Conservation (phyloP, 768 basidiomycete species). For the Tylopilus cervinicoccineus region DNA sequence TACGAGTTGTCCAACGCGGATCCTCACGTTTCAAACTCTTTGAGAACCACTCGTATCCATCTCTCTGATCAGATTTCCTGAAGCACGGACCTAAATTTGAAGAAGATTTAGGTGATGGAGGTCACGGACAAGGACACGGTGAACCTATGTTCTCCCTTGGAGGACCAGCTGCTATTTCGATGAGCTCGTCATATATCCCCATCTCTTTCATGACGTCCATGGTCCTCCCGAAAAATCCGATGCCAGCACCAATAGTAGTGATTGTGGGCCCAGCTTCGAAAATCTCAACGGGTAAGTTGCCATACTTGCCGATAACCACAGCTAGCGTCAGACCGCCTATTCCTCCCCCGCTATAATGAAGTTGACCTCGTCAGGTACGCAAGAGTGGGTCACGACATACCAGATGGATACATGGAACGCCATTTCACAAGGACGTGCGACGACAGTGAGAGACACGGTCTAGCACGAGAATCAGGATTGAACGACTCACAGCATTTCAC, state of each 20-base stretch:
- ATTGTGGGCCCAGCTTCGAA: neutral
- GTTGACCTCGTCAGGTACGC: neutral
- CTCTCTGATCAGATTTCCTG: neutral
- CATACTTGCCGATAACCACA: slow-evolving; percentile 24
- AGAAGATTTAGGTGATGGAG: too few relatives aligned
- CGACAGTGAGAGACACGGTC: neutral
- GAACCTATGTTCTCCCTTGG: neutral
- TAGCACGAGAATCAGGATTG: neutral
- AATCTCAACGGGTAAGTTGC: neutral
- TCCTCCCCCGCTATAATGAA: slow-evolving; percentile 34
- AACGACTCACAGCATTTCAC: neutral
- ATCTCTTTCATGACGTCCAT: neutral
- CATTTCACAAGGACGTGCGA: neutral
- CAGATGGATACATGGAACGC: slow-evolving; percentile 16
- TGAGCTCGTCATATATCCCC: neutral
- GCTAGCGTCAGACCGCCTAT: slow-evolving; percentile 27
- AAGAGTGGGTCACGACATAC: neutral
- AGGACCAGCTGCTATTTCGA: neutral
- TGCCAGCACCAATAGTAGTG: neutral
- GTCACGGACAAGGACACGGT: neutral
- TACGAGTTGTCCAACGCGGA: neutral
- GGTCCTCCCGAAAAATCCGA: neutral
- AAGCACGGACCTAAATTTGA: neutral
- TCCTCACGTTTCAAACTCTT: neutral
- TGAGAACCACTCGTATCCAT: neutral